phyloP scores from a whole-genome alignment of 169 alveolate species.

The Cryptosporidium ubiquitum region DNA sequence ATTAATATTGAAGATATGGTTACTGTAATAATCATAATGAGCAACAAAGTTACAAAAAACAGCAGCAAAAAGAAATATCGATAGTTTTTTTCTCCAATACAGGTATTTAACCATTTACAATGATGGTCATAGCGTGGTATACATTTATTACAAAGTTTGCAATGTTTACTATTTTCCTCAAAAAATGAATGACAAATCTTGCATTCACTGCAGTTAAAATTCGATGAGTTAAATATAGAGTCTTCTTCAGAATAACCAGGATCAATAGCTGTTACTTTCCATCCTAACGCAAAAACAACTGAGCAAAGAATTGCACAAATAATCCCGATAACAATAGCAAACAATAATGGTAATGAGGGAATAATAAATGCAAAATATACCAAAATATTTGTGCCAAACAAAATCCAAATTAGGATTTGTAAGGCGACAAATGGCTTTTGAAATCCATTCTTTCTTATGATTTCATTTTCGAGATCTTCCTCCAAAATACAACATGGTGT shows the following conservation, averaged over 20 bases:
- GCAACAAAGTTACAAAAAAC: slow-evolving; percentile 38
- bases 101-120: slow-evolving; percentile 90
- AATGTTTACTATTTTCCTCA: slow-evolving; percentile 80
- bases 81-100: slow-evolving; percentile 88
- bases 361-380: slow-evolving; percentile 27
- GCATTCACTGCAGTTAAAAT: slow-evolving; percentile 13
- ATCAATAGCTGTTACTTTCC: slow-evolving; percentile 72
- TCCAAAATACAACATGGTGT: slow-evolving; percentile 59
- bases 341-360: slow-evolving; percentile 11
- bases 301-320: slow-evolving; percentile 5
- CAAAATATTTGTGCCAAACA: slow-evolving; percentile 46
- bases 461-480: slow-evolving; percentile 42
- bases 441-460: slow-evolving; percentile 69
- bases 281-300: slow-evolving; percentile 23
- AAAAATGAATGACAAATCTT: slow-evolving; percentile 53
- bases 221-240: not conserved
- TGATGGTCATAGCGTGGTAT: slow-evolving; percentile 90
- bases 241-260: slow-evolving; percentile 59
- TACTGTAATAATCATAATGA: slow-evolving; percentile 1
- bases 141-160: slow-evolving; percentile 90
- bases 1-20: slow-evolving; percentile 39
- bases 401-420: slow-evolving; percentile 65
- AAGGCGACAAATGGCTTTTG: slow-evolving; percentile 66
- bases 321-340: slow-evolving; percentile 16
- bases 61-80: slow-evolving; percentile 72